Evolutionary conservation across 108 stramenopile species (phyloP), one percentile per base, ranked within the genome.

Genomic region (Fistulifera solaris): DNA sequence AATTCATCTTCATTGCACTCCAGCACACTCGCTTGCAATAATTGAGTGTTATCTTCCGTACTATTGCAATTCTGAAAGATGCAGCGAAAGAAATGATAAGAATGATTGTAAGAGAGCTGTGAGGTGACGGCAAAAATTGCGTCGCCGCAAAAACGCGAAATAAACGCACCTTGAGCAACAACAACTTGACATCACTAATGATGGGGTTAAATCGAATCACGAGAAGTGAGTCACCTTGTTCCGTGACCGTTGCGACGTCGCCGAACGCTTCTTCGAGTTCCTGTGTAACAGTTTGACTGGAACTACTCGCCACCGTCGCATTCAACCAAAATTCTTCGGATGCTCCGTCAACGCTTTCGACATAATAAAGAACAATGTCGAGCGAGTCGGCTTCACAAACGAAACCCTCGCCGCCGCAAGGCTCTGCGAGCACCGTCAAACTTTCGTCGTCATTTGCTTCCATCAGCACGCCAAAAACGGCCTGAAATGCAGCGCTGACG

Each of bases 141-240:
- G 3, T 35, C n/a, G n/a, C n/a, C n/a, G n/a, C n/a, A n/a, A 66
- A 39, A 0, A 46, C 31, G 8, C 6, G 17, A 21, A 21, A 21
- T 5, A 5, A 21, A 21, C 11, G 23, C 26, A 40, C 27, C 59
- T 16, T 24, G 47, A 48, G 24, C 31, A 35, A 8, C 31, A 35
- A 8, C 8, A 35, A 35, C 31, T 35, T 35, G 6, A 35, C 31
- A 6, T 60, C 27, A 42, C 52, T 61, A 28, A 38, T 46, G 19
- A 5, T 21, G 14, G 66, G 59, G 53, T 67, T 40, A 47, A 67
- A 67, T n/a, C 48, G 45, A 5, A 67, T 13, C 0, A 43, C 52
- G 42, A 61, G 17, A 5, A 51, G 16, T 35, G 31, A 24, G 15
- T 48, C 23, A 26, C 61, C 61, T 16, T 42, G 38, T 10, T 50